Base-by-base conservation (phyloP, 805 yeast species). In the Myxozyma lipomycoides region DNA sequence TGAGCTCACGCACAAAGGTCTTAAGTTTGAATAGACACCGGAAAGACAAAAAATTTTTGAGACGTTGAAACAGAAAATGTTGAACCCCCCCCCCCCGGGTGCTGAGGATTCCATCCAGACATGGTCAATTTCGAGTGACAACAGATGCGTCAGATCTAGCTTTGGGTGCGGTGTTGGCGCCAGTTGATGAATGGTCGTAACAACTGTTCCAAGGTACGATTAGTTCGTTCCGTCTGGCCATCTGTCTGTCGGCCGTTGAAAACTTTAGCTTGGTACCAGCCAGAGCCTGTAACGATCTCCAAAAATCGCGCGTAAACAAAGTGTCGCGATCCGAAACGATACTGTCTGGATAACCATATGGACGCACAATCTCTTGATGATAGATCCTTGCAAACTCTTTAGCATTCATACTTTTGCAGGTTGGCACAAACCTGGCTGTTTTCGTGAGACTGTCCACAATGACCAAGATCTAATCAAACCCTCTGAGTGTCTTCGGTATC, bases 171-270 rank as follows among this genome's bases (percentile, higher is more conserved):
- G 45, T 42, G 39, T 21, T 42, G 50, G 43, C n/a, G 28, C 45
- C 24, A 42, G 34, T 28, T 28, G 10, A 28, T 15, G 15, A 28
- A 28, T 28, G 34, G 15, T 28, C 34, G 34, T 28, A 28, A 15
- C 34, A 28, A 28, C 34, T 50, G 56, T 38, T 50, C 51, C 38
- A 50, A 21, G 12, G 46, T 51, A 18, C 24, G 37, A 22, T 51
- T 50, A 3, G 45, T n/a, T 18, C 62, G 28, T 45, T 56, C 62
- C 24, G 61, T 58, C 24, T 56, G 62, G 12, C 61, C 62, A 50
- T 56, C 60, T 12, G 62, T 58, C 32, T 56, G 50, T 5, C 57
- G 60, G 45, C 32, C 3, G 61, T 58, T 15, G 49, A 46, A 21
- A 58, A n/a, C 35, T 40, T 30, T 21, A 56, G 40, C 2, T 28